Conservation (phyloP, 2,329 filamentous ascomycete species). For the Apiospora rasikravindrae region DNA sequence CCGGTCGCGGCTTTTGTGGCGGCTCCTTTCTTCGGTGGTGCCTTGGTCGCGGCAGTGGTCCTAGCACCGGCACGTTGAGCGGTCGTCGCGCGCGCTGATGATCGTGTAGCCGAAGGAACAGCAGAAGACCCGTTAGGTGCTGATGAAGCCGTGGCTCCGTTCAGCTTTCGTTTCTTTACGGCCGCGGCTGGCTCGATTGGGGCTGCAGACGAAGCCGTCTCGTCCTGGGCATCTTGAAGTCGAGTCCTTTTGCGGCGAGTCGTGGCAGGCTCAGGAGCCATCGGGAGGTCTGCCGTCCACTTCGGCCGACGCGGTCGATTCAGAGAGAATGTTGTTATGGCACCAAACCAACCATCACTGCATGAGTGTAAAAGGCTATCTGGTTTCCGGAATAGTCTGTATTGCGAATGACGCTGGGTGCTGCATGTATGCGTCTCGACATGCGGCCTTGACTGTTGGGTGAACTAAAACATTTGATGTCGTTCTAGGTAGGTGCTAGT, state of each 20-base stretch:
- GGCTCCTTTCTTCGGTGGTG: background rate
- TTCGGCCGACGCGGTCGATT: background rate
- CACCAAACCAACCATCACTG: background rate
- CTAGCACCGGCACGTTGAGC: conserved; percentile 11
- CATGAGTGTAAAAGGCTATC: background rate
- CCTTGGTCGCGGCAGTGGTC: background rate
- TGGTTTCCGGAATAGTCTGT: background rate
- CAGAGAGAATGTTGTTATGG: background rate
- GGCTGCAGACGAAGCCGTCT: background rate
- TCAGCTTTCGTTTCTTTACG: conserved; percentile 21
- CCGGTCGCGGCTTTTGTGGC: background rate
- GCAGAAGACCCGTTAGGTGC: conserved; percentile 16
- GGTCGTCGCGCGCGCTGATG: conserved; percentile 7
- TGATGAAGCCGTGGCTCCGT: background rate
- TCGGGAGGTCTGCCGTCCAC: background rate
- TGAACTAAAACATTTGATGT: background rate
- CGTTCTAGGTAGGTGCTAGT: background rate
- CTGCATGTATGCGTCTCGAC: background rate
- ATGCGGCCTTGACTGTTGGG: background rate
- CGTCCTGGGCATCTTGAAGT: conserved; percentile 17
- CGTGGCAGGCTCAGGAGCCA: conserved; percentile 19
- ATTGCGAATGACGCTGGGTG: background rate
- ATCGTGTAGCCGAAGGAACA: conserved; percentile 19
- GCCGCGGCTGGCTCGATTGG: background rate
- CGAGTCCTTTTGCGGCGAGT: conserved; percentile 22